Evolutionary conservation across 495 filamentous ascomycete genomes (phyloP).

Genomic region (Talaromyces thailandensis): DNA sequence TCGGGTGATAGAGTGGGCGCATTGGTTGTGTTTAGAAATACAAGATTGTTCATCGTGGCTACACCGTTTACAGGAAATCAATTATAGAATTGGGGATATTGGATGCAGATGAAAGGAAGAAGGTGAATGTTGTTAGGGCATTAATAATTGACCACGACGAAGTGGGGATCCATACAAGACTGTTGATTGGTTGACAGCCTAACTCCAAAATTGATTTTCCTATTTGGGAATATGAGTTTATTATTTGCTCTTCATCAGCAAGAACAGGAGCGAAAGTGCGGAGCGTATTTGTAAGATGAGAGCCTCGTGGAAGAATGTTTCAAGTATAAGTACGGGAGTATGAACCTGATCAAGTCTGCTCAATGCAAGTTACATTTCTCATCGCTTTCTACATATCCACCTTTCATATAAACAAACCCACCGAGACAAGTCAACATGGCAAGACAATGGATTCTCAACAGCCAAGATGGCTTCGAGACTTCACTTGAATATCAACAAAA

Average conservation of each 20-base stretch:
- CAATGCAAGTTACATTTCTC: neutral
- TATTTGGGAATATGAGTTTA: neutral
- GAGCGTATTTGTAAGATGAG: no score
- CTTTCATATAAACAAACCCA: neutral
- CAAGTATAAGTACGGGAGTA: neutral
- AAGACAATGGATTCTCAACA: constrained; percentile 12
- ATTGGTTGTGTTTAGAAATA: constrained; percentile 1
- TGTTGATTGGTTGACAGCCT: neutral
- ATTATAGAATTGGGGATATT: neutral
- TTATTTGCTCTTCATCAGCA: neutral
- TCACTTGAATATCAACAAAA: constrained; percentile 12
- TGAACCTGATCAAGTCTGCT: neutral
- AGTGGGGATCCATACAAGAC: neutral
- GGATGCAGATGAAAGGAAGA: neutral
- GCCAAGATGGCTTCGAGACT: constrained; percentile 14
- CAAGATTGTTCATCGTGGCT: neutral
- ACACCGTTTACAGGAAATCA: neutral
- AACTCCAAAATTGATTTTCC: constrained; percentile 1
- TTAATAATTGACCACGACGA: neutral
- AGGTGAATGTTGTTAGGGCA: neutral
- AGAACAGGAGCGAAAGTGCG: neutral
- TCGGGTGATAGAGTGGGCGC: constrained; percentile 11
- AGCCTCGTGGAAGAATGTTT: no score
- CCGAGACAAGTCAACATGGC: constrained; percentile 9
- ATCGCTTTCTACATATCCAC: neutral